Conservation (phyloP, 768 basidiomycete genomes). For the Kwoniella dendrophila region DNA sequence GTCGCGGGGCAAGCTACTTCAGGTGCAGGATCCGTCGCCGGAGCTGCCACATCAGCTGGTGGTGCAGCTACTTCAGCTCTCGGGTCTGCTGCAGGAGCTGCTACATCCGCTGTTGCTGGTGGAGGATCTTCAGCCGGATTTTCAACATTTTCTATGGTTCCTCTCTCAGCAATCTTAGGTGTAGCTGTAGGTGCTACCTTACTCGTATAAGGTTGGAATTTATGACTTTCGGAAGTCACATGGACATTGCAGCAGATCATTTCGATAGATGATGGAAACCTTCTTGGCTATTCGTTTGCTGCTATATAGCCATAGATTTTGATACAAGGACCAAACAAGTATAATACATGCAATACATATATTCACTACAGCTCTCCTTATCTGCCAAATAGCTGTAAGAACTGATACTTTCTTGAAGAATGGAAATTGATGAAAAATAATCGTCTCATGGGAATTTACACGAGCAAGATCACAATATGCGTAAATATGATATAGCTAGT, state of each 20-base stretch:
- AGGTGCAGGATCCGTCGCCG: conserved; percentile 12
- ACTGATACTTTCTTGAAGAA: no score
- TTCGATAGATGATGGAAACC: background rate
- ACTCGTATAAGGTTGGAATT: conserved; percentile 1
- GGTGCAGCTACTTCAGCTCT: conserved; percentile 18
- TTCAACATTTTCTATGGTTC: conserved; percentile 6
- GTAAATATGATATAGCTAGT: no score
- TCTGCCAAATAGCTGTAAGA: no score
- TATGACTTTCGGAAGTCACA: no score
- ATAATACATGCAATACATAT: background rate
- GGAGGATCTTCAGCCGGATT: conserved; percentile 12
- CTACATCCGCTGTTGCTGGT: conserved; percentile 16
- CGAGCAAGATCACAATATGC: no score
- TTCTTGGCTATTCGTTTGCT: no score
- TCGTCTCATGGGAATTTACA: no score
- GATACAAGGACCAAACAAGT: background rate
- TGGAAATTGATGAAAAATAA: no score
- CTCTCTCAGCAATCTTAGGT: conserved; percentile 14
- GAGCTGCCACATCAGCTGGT: conserved; percentile 13
- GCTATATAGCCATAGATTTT: background rate
- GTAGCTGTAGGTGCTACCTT: conserved; percentile 9
- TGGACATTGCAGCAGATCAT: no score
- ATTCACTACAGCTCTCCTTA: no score
- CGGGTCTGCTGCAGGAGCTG: conserved; percentile 13
- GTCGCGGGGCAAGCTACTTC: conserved; percentile 10